Conservation (phyloP, 495 filamentous ascomycete species). For the Penicillium mononematosum region DNA sequence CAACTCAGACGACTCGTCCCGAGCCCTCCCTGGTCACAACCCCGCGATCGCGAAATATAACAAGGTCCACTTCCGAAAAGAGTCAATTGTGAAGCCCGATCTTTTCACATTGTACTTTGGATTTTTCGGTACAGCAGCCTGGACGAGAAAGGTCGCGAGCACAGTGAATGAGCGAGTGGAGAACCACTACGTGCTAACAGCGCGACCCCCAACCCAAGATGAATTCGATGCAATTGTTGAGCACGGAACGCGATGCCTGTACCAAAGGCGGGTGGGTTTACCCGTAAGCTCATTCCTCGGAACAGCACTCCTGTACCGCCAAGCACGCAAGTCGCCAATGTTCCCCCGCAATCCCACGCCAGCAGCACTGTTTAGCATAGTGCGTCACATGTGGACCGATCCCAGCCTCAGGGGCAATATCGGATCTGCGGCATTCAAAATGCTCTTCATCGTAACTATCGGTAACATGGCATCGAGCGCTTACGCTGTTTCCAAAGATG, state of each 20-base stretch:
- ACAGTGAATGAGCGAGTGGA: constrained; percentile 20
- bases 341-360: constrained; percentile 15
- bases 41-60: constrained; percentile 18
- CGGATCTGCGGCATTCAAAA: constrained; percentile 14
- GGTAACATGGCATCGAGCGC: constrained; percentile 12
- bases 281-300: constrained; percentile 19
- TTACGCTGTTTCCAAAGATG: constrained; percentile 16
- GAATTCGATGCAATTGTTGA: constrained; percentile 39
- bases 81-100: constrained; percentile 25
- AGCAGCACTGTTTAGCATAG: background rate
- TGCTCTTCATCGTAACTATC: constrained; percentile 22
- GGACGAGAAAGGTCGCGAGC: constrained; percentile 13
- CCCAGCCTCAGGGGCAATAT: background rate
- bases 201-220: constrained; percentile 33
- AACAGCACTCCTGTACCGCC: constrained; percentile 11
- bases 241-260: constrained; percentile 21
- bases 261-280: constrained; percentile 21
- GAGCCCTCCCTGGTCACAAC: constrained; percentile 6
- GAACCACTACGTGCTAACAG: constrained; percentile 18
- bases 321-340: constrained; percentile 8
- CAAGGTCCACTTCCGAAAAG: constrained; percentile 18
- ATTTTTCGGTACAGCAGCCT: constrained; percentile 30
- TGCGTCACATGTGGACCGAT: background rate
- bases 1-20: constrained; percentile 8
- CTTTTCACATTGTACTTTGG: constrained; percentile 31